These are phyloP conservation scores for Rhipidocladum racemiflorum DNA, from an alignment of 176 grass and related monocot species.

Conservation along the genomic window DNA sequence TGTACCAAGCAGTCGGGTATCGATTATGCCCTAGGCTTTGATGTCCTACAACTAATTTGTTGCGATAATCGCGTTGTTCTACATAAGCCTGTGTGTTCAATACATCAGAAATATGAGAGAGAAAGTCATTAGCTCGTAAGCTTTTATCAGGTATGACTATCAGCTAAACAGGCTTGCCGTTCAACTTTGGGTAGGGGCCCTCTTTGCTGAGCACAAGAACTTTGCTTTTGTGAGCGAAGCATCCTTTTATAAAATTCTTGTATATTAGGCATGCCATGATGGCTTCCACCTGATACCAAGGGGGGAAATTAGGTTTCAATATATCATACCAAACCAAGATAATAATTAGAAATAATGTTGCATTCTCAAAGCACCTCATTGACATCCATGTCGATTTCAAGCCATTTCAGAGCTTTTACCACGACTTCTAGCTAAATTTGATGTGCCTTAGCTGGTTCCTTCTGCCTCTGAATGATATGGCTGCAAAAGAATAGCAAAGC, in stretches of 20 bases:
- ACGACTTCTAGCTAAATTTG: conserved; percentile 81
- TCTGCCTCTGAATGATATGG: conserved; percentile 81
- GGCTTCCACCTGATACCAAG: conserved; percentile 64
- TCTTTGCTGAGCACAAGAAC: conserved; percentile 95
- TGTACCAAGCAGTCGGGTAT: neutral
- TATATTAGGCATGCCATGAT: conserved; percentile 88
- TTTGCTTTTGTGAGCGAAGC: conserved; percentile 95
- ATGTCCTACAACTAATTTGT: neutral
- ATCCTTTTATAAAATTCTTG: conserved; percentile 88
- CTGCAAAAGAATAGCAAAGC: conserved; percentile 31
- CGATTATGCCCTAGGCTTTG: neutral
- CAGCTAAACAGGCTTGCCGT: conserved; percentile 65
- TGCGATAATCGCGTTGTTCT: neutral
- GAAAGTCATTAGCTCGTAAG: neutral
- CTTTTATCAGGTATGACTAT: neutral
- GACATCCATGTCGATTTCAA: conserved; percentile 85
- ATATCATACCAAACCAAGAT: neutral
- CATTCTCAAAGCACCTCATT: conserved; percentile 58
- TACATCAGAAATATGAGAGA: neutral
- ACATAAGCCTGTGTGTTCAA: neutral
- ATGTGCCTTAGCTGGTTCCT: conserved; percentile 79
- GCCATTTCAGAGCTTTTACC: conserved; percentile 81
- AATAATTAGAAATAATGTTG: neutral
- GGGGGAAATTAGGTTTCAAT: neutral
- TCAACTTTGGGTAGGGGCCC: conserved; percentile 87